Evolutionary conservation across 768 basidiomycete genomes (phyloP), one percentile per base, ranked within the genome.

Genomic region (Postia placenta): DNA sequence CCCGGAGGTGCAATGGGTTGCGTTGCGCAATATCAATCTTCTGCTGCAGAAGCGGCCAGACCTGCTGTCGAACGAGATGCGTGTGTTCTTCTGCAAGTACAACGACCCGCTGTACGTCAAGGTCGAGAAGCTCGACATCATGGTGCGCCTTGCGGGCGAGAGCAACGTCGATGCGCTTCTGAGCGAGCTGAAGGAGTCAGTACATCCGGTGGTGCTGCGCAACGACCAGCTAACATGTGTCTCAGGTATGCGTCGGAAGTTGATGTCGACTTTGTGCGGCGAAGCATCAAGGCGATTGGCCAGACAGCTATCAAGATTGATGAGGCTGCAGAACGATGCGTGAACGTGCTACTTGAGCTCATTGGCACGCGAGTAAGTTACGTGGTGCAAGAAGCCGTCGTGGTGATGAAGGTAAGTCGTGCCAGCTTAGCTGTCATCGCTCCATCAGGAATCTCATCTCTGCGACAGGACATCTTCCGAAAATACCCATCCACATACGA

Each of bases 71-170:
- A 96, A 89, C 67, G 95, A 99, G 67, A 94, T 99, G 91, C 80
- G 94, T 39, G 96, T 99, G 17, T 99, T 99, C 67, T 99, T 98
- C 75, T 97, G 95, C 82, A 99, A 99, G 67, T 98, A 99, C 70
- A 98, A 98, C 61, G 95, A 99, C 62, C 95, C 95, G 4, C 71
- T 95, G n/a, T 99, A 98, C 61, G 94, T 98, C 65, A 99, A 99
- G 67, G 81, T 97, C 45, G 96, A 97, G 67, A 98, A 99, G 68
- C 70, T 99, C 56, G 96, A 97, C 58, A 96, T 98, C 63, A 99
- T 99, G 96, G 89, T 97, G 44, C 77, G 92, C 48, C 71, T 99
- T 48, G 93, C 92, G 11, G 78, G 75, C 19, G 95, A 97, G 53
- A 83, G 79, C 66, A 99, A 97, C 58, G 90, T 95, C 1, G 93